Evolutionary conservation across 2,329 filamentous ascomycete species (phyloP), one percentile per base, ranked within the genome.

Genomic region (Lasiodiplodia citricola): DNA sequence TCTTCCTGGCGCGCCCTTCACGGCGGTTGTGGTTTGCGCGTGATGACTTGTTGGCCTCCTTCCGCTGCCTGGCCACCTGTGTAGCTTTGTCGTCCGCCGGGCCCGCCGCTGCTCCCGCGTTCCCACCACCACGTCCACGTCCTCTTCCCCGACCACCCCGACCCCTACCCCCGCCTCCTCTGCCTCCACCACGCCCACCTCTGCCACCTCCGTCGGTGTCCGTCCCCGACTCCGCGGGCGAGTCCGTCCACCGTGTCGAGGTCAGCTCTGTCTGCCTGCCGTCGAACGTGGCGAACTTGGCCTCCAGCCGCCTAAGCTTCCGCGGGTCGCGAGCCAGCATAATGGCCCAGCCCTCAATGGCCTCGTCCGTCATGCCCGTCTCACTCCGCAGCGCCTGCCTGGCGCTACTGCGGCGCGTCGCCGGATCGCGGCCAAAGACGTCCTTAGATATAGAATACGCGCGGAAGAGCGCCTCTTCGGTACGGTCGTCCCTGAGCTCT

Each of bases 291-390:
- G 86, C 85, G 74, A 90, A 91, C 75, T 89, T 91, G 63, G 86
- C 86, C 79, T 97, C 92, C 54, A 98, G 81, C 68, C 87, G 85
- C 68, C 88, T 87, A 77, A 91, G 83, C 70, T 90, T 87, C 74
- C 88, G 87, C 0, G 92, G 87, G 73, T 95, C 91, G 38, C 94
- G 87, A 14, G 84, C 82, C 8, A 97, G 81, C 92, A 98, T 97
- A 60, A 97, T 83, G 0, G 88, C 93, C 94, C 95, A 99, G 5
- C 96, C 96, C 80, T 98, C 96, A 41, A 99, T 91, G 2, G 91
- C 90, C 80, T 98, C 95, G 73, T 98, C 94, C 0, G 93, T 94
- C 93, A 97, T 93, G 4, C 91, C 91, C 0, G 93, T 97, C 70
- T 94, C 90, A 25, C 87, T 86, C 73, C 90, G 91, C 60, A 99